phyloP scores from a whole-genome alignment of 2,329 filamentous ascomycete species.

The Colletotrichum shisoi region DNA sequence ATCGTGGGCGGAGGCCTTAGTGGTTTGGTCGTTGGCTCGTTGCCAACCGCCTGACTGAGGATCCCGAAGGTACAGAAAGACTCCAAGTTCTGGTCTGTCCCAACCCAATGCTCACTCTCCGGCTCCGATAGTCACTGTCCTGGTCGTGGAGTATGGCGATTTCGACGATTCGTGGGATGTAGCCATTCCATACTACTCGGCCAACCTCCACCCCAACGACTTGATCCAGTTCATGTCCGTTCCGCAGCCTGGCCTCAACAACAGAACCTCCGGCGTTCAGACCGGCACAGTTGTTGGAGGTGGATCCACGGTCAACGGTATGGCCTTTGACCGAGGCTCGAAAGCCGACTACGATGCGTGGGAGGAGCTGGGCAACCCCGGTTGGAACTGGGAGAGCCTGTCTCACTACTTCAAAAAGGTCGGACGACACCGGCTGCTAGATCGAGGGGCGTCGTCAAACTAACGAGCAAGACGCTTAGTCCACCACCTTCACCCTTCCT shows the following conservation, averaged over 20 bases:
- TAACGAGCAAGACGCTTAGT: conserved; percentile 46
- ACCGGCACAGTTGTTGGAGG: conserved; percentile 42
- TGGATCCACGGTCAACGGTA: conserved; percentile 48
- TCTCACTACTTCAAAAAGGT: conserved; percentile 58
- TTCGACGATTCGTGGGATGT: conserved; percentile 32
- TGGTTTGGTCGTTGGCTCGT: conserved; percentile 50
- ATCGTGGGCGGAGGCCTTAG: conserved; percentile 50
- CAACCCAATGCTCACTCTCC: neutral
- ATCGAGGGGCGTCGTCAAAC: conserved; percentile 43
- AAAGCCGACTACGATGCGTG: conserved; percentile 54
- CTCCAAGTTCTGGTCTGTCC: neutral
- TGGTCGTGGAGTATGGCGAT: conserved; percentile 44
- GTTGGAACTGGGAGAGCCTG: conserved; percentile 57
- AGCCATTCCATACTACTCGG: conserved; percentile 35
- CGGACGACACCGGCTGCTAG: too few species aligned
- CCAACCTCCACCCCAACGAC: conserved; percentile 38
- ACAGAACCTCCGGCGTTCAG: conserved; percentile 42
- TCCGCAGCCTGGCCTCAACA: conserved; percentile 45
- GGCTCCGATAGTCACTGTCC: conserved; percentile 41
- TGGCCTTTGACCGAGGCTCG: conserved; percentile 56
- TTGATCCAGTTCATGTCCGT: conserved; percentile 45
- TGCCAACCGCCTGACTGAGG: conserved; percentile 49
- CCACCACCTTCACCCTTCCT: conserved; percentile 45
- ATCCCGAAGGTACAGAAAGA: conserved; percentile 41
- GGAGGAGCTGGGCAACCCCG: conserved; percentile 53